Conservation (phyloP, 129 eudicot species). For the Scalesia atractyloides region DNA sequence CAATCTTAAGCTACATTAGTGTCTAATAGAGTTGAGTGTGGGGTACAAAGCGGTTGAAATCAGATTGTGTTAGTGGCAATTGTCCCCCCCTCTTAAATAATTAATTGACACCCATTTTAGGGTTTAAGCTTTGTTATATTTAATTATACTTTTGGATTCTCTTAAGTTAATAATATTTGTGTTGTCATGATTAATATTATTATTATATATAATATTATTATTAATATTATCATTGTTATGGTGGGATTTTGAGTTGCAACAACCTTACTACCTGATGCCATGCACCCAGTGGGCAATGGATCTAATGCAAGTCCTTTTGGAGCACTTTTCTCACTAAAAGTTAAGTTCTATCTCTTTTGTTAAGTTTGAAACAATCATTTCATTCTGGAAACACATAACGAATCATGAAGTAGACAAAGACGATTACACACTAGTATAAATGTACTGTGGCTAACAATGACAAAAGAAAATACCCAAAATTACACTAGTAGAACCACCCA, state of each 20-base stretch:
- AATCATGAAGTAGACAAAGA: too few species aligned
- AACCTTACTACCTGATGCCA: slow-evolving; percentile 11
- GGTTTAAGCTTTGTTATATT: slow-evolving; percentile 28
- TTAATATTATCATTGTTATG: not conserved
- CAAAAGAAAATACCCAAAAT: not conserved
- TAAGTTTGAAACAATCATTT: too few species aligned
- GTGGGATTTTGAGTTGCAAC: slow-evolving; percentile 25
- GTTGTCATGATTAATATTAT: slow-evolving; percentile 18
- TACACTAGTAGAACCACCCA: not conserved
- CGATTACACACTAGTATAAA: too few species aligned
- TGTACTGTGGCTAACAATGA: not conserved
- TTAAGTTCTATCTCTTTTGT: slow-evolving; percentile 17
- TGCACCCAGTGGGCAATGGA: slow-evolving; percentile 11
- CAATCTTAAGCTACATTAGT: slow-evolving; percentile 2
- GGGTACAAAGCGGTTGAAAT: slow-evolving; percentile 10
- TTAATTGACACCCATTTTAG: slow-evolving; percentile 23
- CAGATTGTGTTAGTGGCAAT: slow-evolving; percentile 19
- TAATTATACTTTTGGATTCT: slow-evolving; percentile 17
- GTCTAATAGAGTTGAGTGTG: slow-evolving; percentile 12
- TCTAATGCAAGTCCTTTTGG: slow-evolving; percentile 5
- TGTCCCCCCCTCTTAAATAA: slow-evolving; percentile 9
- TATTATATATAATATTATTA: not conserved
- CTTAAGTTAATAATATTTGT: slow-evolving; percentile 16
- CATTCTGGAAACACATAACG: too few species aligned
- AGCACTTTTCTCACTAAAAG: slow-evolving; percentile 21